Evolutionary conservation across 345 rosid genomes (phyloP).

Genomic region (Sisymbrium irio): DNA sequence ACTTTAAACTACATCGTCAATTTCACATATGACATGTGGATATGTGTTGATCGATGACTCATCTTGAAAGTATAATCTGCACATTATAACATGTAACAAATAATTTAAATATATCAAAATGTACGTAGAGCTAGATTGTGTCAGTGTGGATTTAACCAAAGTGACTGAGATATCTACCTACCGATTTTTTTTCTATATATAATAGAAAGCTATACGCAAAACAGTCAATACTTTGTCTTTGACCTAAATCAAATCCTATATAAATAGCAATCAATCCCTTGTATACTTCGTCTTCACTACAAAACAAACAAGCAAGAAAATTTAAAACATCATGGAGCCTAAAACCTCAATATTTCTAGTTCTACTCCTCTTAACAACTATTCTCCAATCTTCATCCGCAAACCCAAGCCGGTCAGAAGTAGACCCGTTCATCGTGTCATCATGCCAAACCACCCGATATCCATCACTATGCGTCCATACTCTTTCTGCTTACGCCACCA

Average conservation of each 20-base stretch:
- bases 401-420: constrained; percentile 5
- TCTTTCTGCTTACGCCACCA: constrained; percentile 58
- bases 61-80: constrained; percentile 11
- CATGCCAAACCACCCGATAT: constrained; percentile 72
- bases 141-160: constrained; percentile 6
- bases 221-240: constrained; percentile 2
- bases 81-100: background rate
- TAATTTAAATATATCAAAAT: background rate
- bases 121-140: constrained; percentile 21
- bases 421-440: constrained; percentile 46
- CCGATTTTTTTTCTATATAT: background rate
- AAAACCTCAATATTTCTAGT: constrained; percentile 13
- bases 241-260: constrained; percentile 20
- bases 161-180: background rate
- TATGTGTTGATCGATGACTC: constrained; percentile 18
- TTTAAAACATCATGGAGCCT: constrained; percentile 19
- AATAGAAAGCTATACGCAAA: background rate
- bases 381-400: constrained; percentile 21
- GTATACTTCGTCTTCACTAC: constrained; percentile 1
- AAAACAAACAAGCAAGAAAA: background rate
- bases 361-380: constrained; percentile 20
- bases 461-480: constrained; percentile 61
- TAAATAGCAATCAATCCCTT: constrained; percentile 1
- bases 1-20: background rate
- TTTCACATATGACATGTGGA: background rate